phyloP scores from a whole-genome alignment of 805 yeast species.

The Diddensiella caesifluorescens region DNA sequence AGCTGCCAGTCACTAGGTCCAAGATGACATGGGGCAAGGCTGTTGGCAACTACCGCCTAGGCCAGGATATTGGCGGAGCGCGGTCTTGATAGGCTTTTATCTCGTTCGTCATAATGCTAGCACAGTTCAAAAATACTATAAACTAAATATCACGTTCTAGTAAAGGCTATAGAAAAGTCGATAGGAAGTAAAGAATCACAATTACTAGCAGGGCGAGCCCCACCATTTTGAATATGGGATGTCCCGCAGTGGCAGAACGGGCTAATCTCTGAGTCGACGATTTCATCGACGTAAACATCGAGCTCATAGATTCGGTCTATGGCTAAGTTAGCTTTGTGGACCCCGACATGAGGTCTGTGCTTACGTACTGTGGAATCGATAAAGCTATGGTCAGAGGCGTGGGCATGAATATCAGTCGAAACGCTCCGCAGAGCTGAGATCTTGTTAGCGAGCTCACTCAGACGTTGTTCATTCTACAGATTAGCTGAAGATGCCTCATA shows the following conservation, averaged over 20 bases:
- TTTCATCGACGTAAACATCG: slow-evolving; percentile 45
- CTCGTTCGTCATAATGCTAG: not conserved
- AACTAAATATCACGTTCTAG: not conserved
- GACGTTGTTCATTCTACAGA: slow-evolving; percentile 54
- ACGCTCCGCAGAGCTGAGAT: slow-evolving; percentile 58
- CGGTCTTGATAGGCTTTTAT: not conserved
- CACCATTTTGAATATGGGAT: slow-evolving; percentile 54
- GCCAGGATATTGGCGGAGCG: slow-evolving; percentile 34
- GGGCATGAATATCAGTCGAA: slow-evolving; percentile 61
- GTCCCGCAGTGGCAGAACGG: slow-evolving; percentile 54
- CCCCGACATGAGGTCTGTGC: slow-evolving; percentile 26
- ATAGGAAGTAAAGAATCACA: slow-evolving; percentile 52
- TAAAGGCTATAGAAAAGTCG: slow-evolving; percentile 41
- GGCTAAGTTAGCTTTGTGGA: slow-evolving; percentile 18
- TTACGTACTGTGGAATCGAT: slow-evolving; percentile 36
- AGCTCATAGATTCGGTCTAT: slow-evolving; percentile 45
- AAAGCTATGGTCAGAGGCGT: slow-evolving; percentile 47
- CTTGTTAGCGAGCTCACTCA: slow-evolving; percentile 60
- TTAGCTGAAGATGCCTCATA: not conserved
- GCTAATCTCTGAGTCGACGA: slow-evolving; percentile 48
- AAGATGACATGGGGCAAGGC: slow-evolving; percentile 95
- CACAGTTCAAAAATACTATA: not conserved
- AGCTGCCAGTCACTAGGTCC: slow-evolving; percentile 85
- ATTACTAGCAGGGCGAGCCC: slow-evolving; percentile 50
- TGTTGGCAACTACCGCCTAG: slow-evolving; percentile 81